phyloP scores from a whole-genome alignment of 2,329 filamentous ascomycete genomes.

The Mariannaea sp. region DNA sequence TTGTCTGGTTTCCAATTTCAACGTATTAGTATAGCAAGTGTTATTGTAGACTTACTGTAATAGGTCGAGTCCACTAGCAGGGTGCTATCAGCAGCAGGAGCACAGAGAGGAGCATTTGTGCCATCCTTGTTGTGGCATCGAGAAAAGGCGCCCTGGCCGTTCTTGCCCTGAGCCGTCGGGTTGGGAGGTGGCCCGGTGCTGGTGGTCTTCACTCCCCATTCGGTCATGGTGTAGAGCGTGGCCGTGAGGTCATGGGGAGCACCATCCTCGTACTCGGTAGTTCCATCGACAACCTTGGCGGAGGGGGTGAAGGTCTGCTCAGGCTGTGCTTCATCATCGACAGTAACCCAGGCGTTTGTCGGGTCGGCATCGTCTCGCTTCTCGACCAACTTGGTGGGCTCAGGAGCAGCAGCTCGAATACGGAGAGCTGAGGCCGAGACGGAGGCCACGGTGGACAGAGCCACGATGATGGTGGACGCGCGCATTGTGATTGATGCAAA shows the following conservation, averaged over 20 bases:
- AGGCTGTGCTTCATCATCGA: slow-evolving; percentile 53
- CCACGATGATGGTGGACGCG: slow-evolving; percentile 38
- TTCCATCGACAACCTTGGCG: slow-evolving; percentile 51
- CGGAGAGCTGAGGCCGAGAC: slow-evolving; percentile 32
- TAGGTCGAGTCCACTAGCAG: slow-evolving; percentile 54
- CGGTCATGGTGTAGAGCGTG: slow-evolving; percentile 46
- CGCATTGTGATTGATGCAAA: slow-evolving; percentile 37
- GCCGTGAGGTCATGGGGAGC: slow-evolving; percentile 55
- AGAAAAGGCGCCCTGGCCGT: slow-evolving; percentile 54
- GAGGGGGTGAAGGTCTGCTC: slow-evolving; percentile 55
- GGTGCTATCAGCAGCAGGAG: slow-evolving; percentile 49
- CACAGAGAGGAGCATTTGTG: slow-evolving; percentile 56
- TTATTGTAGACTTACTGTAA: slow-evolving; percentile 49
- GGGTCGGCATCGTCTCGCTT: slow-evolving; percentile 41
- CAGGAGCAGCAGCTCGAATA: slow-evolving; percentile 20
- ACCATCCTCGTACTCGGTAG: slow-evolving; percentile 44
- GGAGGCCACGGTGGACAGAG: slow-evolving; percentile 39
- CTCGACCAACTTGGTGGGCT: slow-evolving; percentile 26
- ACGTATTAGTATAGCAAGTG: no score
- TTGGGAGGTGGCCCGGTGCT: slow-evolving; percentile 51
- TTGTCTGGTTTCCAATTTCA: no score
- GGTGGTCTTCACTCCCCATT: slow-evolving; percentile 45
- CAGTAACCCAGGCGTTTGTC: slow-evolving; percentile 56
- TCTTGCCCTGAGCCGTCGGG: slow-evolving; percentile 49
- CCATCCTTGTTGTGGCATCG: slow-evolving; percentile 56